phyloP scores from a whole-genome alignment of 768 basidiomycete genomes.

The Hypholoma fasciculare region DNA sequence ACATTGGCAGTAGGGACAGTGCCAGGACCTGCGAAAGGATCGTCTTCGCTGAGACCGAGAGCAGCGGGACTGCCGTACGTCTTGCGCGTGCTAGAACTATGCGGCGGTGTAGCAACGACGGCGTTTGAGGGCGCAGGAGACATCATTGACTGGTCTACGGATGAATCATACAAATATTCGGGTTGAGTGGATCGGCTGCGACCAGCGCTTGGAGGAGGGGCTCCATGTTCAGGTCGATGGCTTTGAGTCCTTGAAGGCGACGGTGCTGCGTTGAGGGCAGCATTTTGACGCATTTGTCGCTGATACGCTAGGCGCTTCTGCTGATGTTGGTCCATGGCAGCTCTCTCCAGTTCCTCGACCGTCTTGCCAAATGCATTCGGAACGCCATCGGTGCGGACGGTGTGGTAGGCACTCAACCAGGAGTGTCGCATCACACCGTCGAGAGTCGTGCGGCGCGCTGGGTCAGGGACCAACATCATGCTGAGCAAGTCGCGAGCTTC shows the following conservation, averaged over 20 bases:
- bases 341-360: slow-evolving; percentile 23
- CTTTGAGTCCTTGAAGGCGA: slow-evolving; percentile 49
- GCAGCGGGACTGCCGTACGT: slow-evolving; percentile 34
- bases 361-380: slow-evolving; percentile 22
- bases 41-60: slow-evolving; percentile 54
- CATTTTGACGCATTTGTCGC: slow-evolving; percentile 62
- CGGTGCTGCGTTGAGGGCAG: slow-evolving; percentile 25
- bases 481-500: slow-evolving; percentile 82
- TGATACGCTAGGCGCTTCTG: slow-evolving; percentile 28
- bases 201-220: slow-evolving; percentile 32
- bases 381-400: slow-evolving; percentile 49
- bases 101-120: slow-evolving; percentile 29
- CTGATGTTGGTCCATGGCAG: slow-evolving; percentile 27
- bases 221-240: slow-evolving; percentile 51
- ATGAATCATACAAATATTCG: slow-evolving; percentile 76
- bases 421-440: slow-evolving; percentile 81
- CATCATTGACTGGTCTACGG: slow-evolving; percentile 54
- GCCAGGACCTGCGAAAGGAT: slow-evolving; percentile 66
- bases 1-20: slow-evolving; percentile 18
- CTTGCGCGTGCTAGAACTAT: slow-evolving; percentile 12
- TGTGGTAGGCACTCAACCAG: slow-evolving; percentile 79
- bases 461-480: slow-evolving; percentile 95
- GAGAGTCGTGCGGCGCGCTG: slow-evolving; percentile 74
- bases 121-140: slow-evolving; percentile 18
- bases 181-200: slow-evolving; percentile 65